These are phyloP conservation scores for Aureobasidium namibiae DNA, from an alignment of 2,329 filamentous ascomycete species.

Conservation along the genomic window DNA sequence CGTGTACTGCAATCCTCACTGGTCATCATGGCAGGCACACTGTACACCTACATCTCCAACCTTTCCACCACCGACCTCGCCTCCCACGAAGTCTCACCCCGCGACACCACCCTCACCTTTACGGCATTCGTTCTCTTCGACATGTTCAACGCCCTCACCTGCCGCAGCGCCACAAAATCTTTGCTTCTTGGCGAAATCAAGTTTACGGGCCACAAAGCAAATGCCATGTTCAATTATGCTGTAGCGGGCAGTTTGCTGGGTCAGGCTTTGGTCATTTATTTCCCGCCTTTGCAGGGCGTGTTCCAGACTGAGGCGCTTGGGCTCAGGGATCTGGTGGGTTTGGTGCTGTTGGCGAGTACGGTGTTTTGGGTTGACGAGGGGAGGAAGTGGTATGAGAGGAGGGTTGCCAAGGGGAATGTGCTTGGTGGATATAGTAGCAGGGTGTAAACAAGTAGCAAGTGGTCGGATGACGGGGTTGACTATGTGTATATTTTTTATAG, in stretches of 20 bases:
- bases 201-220: constrained; percentile 63
- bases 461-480: background rate
- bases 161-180: constrained; percentile 84
- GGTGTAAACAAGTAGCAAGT: background rate
- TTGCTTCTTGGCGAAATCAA: constrained; percentile 69
- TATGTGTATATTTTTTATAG: constrained; percentile 1
- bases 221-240: constrained; percentile 94
- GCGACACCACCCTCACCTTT: constrained; percentile 98
- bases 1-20: constrained; percentile 80
- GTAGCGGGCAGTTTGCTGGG: constrained; percentile 77
- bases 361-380: constrained; percentile 95
- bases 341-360: constrained; percentile 70
- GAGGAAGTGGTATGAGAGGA: constrained; percentile 63
- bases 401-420: constrained; percentile 21
- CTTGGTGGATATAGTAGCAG: constrained; percentile 10
- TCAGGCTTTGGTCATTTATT: constrained; percentile 86
- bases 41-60: constrained; percentile 83
- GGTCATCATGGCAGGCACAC: constrained; percentile 87
- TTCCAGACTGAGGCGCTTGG: constrained; percentile 90
- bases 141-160: constrained; percentile 97
- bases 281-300: constrained; percentile 84
- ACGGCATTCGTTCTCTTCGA: constrained; percentile 98
- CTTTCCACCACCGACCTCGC: constrained; percentile 66
- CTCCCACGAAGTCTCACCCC: constrained; percentile 61
- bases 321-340: constrained; percentile 61